Base-by-base conservation (phyloP, 768 basidiomycete genomes). In the Cystoderma amianthinum region DNA sequence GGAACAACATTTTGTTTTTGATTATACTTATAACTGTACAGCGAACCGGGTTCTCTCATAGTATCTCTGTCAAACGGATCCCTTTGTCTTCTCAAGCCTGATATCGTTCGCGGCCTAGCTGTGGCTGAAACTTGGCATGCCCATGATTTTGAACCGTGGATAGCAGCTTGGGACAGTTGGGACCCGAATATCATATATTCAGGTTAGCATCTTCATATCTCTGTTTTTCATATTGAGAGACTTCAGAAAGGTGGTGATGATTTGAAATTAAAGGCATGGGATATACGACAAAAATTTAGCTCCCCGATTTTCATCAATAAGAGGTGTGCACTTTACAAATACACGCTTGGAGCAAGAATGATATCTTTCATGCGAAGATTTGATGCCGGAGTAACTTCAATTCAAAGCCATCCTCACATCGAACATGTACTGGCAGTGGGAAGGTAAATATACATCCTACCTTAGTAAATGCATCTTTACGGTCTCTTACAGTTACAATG, bases 111-210 rank as follows among this genome's bases (percentile, higher is more conserved):
- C 66, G 1, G 55, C 61, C 56, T 87, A 19, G 39, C 54, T 1
- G 57, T 83, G 2, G 63, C 64, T 3, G 61, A 74, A 18, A 70
- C 69, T 2, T 98, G 93, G 93, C 68, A 78, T 44, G 94, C 89
- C 1, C 96, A 98, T 51, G 89, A 93, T 43, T 80, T 82, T 52
- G 96, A 99, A 56, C 86, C 94, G 0, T 99, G 96, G 96, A 78
- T 91, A 37, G 80, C 85, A 1, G 80, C 86, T 1, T 98, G 91
- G 83, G 77, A 97, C 52, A 82, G 85, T 48, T 95, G 91, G 87
- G 66, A 93, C 44, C 65, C 69, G 1, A 78, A 80, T 51, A 59
- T 88, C 24, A 67, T 96, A 3, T 97, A 89, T 64, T 91, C 91
- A 9, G 94, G 93, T 87, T 36, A 36, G 64, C 49, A 35, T 10